Base-by-base conservation (phyloP, 2,329 filamentous ascomycete genomes). In the Nothophaeocryptopus gaeumannii region DNA sequence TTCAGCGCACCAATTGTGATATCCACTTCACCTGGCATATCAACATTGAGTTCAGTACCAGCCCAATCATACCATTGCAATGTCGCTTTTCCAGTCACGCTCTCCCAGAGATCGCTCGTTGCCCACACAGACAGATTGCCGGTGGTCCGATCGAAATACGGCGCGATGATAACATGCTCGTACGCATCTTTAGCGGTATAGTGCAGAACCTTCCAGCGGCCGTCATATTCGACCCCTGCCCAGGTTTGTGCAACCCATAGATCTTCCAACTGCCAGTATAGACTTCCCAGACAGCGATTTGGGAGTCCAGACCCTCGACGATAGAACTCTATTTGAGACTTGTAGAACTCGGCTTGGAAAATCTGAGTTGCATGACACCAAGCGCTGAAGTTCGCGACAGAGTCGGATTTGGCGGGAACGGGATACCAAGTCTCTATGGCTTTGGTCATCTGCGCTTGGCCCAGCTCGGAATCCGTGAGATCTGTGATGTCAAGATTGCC, bases 231-330 rank as follows among this genome's bases (percentile, higher is more conserved):
- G 31, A 84, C 78, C 0, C 79, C 77, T 0, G 81, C 79, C 81
- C 82, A 85, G 0, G 79, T 82, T 0, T 82, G 81, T 1, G 80
- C 81, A 55, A 82, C 79, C 62, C 61, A 64, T 50, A 82, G 78
- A 58, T 85, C 82, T 56, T 85, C 80, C 1, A 85, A 70, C 59
- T 85, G 82, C 82, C 82, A 85, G 63, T 84, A 84, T 5, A 85
- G 62, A 9, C 73, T 75, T 0, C 81, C 82, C 2, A 84, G 71
- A 56, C 84, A 80, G 0, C 80, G 72, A 52, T 84, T 76, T 0
- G 75, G 77, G 58, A 75, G 60, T 0, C 80, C 82, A 34, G 77
- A 80, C 0, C 82, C 82, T 5, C 78, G 71, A 5, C 82, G 74
- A 59, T 85, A 85, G 65, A 80, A 84, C 45, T 79, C 73, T 12